These are phyloP conservation scores for Tolypocladium ovalisporum DNA, from an alignment of 2,329 filamentous ascomycete species.

Conservation along the genomic window DNA sequence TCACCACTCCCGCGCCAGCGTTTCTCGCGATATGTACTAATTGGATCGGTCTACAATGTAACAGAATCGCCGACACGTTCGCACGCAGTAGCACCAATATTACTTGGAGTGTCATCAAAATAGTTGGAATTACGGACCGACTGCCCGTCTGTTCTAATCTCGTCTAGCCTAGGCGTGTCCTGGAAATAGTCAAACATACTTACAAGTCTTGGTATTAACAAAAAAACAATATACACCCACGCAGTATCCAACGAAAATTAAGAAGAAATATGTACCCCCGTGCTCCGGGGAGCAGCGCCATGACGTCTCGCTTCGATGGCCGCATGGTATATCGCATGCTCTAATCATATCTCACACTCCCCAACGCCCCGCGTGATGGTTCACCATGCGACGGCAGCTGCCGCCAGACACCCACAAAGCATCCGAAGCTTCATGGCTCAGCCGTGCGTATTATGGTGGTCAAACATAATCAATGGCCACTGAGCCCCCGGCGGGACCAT, in stretches of 20 bases:
- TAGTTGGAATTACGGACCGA: not conserved
- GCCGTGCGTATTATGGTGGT: conserved; percentile 7
- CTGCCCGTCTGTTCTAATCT: not conserved
- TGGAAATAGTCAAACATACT: not conserved
- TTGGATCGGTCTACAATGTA: not conserved
- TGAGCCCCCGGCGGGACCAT: conserved; percentile 15
- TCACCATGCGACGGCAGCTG: conserved; percentile 5
- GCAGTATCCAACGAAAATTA: not conserved
- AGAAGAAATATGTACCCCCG: not conserved
- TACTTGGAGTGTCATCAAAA: too few relatives aligned
- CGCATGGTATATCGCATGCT: not conserved
- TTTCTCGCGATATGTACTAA: too few relatives aligned
- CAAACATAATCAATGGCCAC: conserved; percentile 21
- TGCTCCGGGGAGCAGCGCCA: not conserved
- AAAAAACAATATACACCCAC: not conserved
- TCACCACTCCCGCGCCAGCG: too few relatives aligned
- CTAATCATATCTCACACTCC: not conserved
- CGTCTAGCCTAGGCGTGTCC: not conserved
- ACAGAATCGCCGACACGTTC: not conserved
- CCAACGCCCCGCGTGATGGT: conserved; percentile 1
- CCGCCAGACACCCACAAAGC: not conserved
- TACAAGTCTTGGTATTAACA: not conserved
- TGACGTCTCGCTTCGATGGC: not conserved
- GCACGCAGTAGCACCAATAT: not conserved
- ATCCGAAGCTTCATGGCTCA: not conserved